These are phyloP conservation scores for Russula emetica DNA, from an alignment of 768 basidiomycete genomes.

Conservation along the genomic window DNA sequence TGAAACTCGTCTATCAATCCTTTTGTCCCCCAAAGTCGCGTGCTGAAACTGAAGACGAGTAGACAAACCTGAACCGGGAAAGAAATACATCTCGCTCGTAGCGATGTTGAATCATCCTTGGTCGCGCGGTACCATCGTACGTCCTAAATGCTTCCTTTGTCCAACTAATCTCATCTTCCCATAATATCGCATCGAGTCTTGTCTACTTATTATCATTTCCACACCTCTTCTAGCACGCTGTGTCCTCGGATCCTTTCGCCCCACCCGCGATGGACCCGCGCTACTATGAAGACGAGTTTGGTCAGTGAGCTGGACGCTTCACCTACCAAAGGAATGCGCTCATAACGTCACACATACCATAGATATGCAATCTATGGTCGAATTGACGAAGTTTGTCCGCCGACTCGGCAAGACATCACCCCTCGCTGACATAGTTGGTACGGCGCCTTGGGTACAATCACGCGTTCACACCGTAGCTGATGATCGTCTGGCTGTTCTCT, in stretches of 20 bases:
- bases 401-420: slow-evolving; percentile 30
- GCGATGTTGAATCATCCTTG: slow-evolving; percentile 42
- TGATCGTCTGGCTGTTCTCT: not conserved
- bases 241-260: slow-evolving; percentile 32
- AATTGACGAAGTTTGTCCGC: slow-evolving; percentile 34
- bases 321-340: not conserved
- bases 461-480: not conserved
- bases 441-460: not conserved
- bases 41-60: not conserved
- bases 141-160: slow-evolving; percentile 22
- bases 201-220: not conserved
- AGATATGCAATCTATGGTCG: slow-evolving; percentile 34
- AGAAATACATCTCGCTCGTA: slow-evolving; percentile 42
- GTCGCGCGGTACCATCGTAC: slow-evolving; percentile 47
- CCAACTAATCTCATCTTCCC: not conserved
- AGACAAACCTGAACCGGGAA: slow-evolving; percentile 39
- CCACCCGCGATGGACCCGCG: slow-evolving; percentile 35
- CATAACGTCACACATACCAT: not conserved
- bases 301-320: slow-evolving; percentile 15
- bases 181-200: not conserved
- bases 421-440: slow-evolving; percentile 31
- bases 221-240: slow-evolving; percentile 31
- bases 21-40: not conserved
- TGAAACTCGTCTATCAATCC: not conserved
- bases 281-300: slow-evolving; percentile 36